Percentiles rank a stretch among this genome's conserved stretches.
These are phyloP conservation scores for Dictyostelium capitatum DNA, from an alignment of 78 protist species.

Conservation along the genomic window DNA sequence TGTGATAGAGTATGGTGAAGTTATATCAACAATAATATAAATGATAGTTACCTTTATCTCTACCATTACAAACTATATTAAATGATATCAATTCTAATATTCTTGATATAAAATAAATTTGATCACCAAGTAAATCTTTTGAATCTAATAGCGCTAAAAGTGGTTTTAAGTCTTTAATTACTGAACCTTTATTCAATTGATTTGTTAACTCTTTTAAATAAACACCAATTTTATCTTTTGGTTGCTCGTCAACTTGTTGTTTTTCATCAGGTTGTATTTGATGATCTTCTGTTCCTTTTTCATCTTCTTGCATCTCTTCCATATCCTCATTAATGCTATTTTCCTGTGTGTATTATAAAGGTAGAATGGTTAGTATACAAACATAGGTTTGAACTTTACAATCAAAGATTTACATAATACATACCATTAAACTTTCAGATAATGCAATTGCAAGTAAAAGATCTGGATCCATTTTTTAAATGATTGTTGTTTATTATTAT, in stretches of 20 bases:
- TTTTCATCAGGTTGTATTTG: background rate
- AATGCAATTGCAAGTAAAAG: conserved; percentile 76
- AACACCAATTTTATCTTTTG: conserved; percentile 14
- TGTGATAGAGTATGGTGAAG: background rate
- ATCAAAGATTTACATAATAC: background rate
- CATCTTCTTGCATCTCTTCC: background rate
- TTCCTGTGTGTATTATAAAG: too few relatives aligned
- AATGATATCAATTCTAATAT: conserved; percentile 48
- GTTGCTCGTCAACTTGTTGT: background rate
- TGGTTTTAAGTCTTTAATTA: conserved; percentile 2
- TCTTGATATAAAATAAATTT: conserved; percentile 26
- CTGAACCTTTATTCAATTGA: conserved; percentile 10
- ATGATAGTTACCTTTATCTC: conserved; percentile 22
- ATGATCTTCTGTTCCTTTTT: background rate
- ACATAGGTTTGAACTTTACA: background rate
- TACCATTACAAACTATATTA: conserved; percentile 21
- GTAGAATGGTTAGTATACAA: too few relatives aligned
- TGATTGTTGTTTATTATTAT: too few relatives aligned
- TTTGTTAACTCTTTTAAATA: conserved; percentile 29
- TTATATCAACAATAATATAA: background rate
- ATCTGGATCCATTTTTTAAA: conserved; percentile 65
- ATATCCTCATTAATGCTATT: background rate
- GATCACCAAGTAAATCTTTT: background rate
- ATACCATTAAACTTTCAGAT: conserved; percentile 74
- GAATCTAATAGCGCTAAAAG: background rate